A percentile compares a stretch with the other conserved stretches of the same genome.
phyloP scores from a whole-genome alignment of 331 rosid species.

The Malus hybrid region DNA sequence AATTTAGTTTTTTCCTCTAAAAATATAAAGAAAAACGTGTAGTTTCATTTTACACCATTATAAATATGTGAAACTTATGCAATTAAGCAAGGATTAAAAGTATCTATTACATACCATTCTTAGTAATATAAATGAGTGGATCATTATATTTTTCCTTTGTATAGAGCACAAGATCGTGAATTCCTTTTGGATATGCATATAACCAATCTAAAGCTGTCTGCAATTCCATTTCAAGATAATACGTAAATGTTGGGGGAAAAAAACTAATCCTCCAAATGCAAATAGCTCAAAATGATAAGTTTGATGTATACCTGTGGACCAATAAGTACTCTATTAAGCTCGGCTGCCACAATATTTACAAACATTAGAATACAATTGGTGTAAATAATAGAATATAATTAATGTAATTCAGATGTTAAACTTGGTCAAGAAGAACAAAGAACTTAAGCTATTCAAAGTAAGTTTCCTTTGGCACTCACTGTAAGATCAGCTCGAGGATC shows the following conservation, averaged over 20 bases:
- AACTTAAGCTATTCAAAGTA: too few relatives aligned
- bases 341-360: conserved; percentile 12
- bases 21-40: too few relatives aligned
- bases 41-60: too few relatives aligned
- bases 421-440: too few relatives aligned
- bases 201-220: conserved; percentile 37
- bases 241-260: too few relatives aligned
- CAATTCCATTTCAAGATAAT: background rate
- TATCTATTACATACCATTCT: conserved; percentile 30
- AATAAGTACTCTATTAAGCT: conserved; percentile 38
- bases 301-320: conserved; percentile 29
- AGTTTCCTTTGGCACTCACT: too few relatives aligned
- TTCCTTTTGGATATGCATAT: conserved; percentile 37
- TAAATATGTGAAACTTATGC: too few relatives aligned
- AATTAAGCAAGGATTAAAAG: too few relatives aligned
- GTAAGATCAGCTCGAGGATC: too few relatives aligned
- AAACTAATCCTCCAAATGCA: too few relatives aligned
- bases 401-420: too few relatives aligned
- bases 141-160: conserved; percentile 35
- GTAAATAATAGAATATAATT: too few relatives aligned
- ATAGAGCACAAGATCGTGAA: conserved; percentile 30
- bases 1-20: background rate
- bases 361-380: background rate
- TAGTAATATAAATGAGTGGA: conserved; percentile 44
- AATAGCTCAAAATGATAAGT: background rate